phyloP scores from a whole-genome alignment of 2,329 filamentous ascomycete species.

The Iodosphaeria phyllophila region DNA sequence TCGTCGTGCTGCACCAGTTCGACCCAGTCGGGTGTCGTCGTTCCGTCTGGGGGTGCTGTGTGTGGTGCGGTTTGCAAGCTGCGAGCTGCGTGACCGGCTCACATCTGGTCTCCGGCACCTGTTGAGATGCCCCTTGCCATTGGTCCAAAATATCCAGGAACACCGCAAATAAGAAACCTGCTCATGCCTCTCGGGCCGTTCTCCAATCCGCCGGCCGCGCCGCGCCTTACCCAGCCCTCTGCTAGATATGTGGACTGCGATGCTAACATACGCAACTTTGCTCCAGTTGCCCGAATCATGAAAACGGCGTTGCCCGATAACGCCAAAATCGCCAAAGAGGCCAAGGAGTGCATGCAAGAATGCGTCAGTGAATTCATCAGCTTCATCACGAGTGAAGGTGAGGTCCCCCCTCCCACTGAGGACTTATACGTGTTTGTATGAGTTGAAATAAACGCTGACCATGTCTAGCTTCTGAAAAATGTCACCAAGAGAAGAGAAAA shows the following conservation, averaged over 20 bases:
- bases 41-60: too few relatives aligned
- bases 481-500: slow-evolving; percentile 97
- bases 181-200: slow-evolving; percentile 42
- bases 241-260: slow-evolving; percentile 42
- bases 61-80: slow-evolving; percentile 11
- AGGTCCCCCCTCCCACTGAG: slow-evolving; percentile 14
- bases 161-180: too few relatives aligned
- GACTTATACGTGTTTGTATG: too few relatives aligned
- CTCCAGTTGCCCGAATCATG: slow-evolving; percentile 97
- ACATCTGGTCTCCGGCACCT: slow-evolving; percentile 5
- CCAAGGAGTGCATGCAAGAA: slow-evolving; percentile 99
- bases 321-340: slow-evolving; percentile 97
- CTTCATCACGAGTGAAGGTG: slow-evolving; percentile 98
- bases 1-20: background rate
- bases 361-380: slow-evolving; percentile 99
- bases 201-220: slow-evolving; percentile 29
- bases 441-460: slow-evolving; percentile 8
- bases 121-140: slow-evolving; percentile 19
- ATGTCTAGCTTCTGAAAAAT: slow-evolving; percentile 81
- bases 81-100: slow-evolving; percentile 4
- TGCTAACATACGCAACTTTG: slow-evolving; percentile 90
- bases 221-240: slow-evolving; percentile 24
- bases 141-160: slow-evolving; percentile 21
- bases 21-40: background rate
- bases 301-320: slow-evolving; percentile 95